Base-by-base conservation (phyloP, 2,329 filamentous ascomycete genomes). In the Amauroascus verrucosus region DNA sequence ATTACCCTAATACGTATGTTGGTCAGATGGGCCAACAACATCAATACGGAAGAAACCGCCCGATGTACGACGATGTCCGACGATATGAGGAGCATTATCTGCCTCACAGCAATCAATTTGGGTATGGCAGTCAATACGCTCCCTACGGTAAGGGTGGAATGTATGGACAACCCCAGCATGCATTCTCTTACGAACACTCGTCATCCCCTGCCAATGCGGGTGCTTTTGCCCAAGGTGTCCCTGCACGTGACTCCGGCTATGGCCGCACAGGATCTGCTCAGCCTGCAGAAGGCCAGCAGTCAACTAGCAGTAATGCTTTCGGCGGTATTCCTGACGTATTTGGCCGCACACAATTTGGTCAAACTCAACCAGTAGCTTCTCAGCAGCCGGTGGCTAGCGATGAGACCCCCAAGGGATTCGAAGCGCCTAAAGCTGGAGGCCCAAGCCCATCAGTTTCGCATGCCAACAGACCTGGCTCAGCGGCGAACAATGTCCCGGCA, bases 141-240 rank as follows among this genome's bases (percentile, higher is more conserved):
- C 72, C 72, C 14, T 81, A 78, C 56, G 76, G 75, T 51, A 78
- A 79, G 60, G 78, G 75, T 58, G 76, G 74, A 60, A 81, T 82
- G 77, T 84, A 84, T 62, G 79, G 75, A 30, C 81, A 82, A 60
- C 79, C 80, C 38, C 75, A 78, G 59, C 79, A 82, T 60, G 75
- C 71, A 53, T 85, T 83, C 64, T 78, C 79, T 7, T 83, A 80
- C 60, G 82, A 85, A 43, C 79, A 85, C 64, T 77, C 79, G 1
- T 79, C 81, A 14, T 82, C 82, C 20, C 81, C 82, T 9, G 81
- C 79, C 32, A 83, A 80, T 57, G 75, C 75, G 20, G 75, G 73
- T 46, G 65, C 60, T 51, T 74, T 73, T 60, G 69, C 67, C 59
- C 69, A 70, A 55, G 61, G 62, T 45, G 61, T 67, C 41, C 69